Evolutionary conservation across 2,329 filamentous ascomycete species (phyloP).

Genomic region (Capronia epimyces): DNA sequence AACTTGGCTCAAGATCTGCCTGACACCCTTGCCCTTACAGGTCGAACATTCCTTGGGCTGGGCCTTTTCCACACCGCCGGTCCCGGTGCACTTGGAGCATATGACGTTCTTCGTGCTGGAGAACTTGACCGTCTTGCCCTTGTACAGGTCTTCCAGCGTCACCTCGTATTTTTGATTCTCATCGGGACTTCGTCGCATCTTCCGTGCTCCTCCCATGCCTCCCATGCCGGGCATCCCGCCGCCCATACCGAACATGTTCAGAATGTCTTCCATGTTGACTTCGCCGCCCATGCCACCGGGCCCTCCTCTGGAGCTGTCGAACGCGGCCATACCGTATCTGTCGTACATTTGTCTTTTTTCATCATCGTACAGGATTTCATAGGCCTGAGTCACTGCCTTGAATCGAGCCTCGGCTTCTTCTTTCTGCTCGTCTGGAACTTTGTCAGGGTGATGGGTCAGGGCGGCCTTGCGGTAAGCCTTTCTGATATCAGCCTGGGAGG

Average conservation of each 20-base stretch:
- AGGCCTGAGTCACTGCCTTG: conserved; percentile 88
- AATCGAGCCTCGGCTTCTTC: conserved; percentile 84
- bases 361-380: conserved; percentile 96
- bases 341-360: conserved; percentile 91
- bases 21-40: conserved; percentile 73
- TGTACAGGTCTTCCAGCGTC: conserved; percentile 90
- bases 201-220: conserved; percentile 53
- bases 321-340: conserved; percentile 89
- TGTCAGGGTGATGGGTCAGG: conserved; percentile 88
- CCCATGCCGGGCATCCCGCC: conserved; percentile 48
- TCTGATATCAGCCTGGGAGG: conserved; percentile 27
- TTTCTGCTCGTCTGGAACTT: conserved; percentile 80
- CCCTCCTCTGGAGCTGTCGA: conserved; percentile 66
- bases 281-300: conserved; percentile 63
- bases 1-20: conserved; percentile 72
- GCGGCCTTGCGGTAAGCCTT: conserved; percentile 89
- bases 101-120: conserved; percentile 90
- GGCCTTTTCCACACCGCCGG: conserved; percentile 84
- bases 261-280: conserved; percentile 70
- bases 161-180: conserved; percentile 91
- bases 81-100: conserved; percentile 80
- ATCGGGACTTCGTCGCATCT: conserved; percentile 66
- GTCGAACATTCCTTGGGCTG: conserved; percentile 76
- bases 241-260: conserved; percentile 63
- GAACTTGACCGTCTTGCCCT: conserved; percentile 97